Evolutionary conservation across 306 rosid genomes (phyloP), one percentile per base, ranked within the genome.

Genomic region (Parietaria judaica): DNA sequence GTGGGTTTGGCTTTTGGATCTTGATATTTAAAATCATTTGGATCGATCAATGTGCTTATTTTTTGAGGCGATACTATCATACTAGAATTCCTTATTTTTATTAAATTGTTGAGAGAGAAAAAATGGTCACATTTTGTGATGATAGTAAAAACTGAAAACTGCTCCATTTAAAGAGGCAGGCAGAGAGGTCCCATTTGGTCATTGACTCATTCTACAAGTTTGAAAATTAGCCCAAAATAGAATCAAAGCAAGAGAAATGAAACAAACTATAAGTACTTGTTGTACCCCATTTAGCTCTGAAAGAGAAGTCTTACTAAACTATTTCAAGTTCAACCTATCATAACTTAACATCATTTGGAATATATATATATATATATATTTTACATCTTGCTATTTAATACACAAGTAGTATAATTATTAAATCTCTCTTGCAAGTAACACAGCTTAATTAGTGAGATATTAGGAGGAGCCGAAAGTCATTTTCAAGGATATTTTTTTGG

Each of bases 401-500:
- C 17, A 41, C 9, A 50, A 7, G 16, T 50, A 9, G 3, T 4
- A 1, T 6, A 15, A 50, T 50, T 12, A 50, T 50, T 13, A 50
- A 50, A 50, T 12, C 13, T 41, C 36, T 16, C 5, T 54, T n/a
- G n/a, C 6, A 39, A 23, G 31, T 23, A 23, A 16, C 31, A 46
- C 41, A 39, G 3, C 7, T 39, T 14, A 44, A 15, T 13, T 9
- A n/a, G 31, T 23, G 31, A 23, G 14, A 60, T 9, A 60, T n/a
- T n/a, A 43, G 51, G 50, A 3, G 17, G 35, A 6, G 6, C 15
- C 43, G 8, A 41, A 46, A 61, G 54, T 58, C 50, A 3, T 39
- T 58, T 36, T 58, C 63, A 58, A 7, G 63, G 63, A 58, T 34
- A 58, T 58, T 17, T 5, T 17, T 61, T 7, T 61, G 60, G 60